Conservation (phyloP, 1,284 basidiomycete species). For the Leccinum angustisporum region DNA sequence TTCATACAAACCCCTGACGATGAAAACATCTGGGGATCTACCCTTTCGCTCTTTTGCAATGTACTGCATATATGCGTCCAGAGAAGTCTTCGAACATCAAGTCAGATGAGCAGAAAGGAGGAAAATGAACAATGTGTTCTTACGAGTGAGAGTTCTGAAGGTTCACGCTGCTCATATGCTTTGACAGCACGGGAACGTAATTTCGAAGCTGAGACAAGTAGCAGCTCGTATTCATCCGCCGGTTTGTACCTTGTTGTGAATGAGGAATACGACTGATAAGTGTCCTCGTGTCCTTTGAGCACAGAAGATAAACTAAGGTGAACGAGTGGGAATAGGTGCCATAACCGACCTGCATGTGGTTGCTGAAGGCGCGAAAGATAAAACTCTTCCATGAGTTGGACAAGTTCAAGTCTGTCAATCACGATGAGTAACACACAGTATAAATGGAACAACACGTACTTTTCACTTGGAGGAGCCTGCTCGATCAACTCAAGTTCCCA, state of each 20-base stretch:
- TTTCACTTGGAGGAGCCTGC: slow-evolving; percentile 43
- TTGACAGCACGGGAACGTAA: slow-evolving; percentile 58
- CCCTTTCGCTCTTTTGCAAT: slow-evolving; percentile 62
- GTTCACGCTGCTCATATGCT: slow-evolving; percentile 61
- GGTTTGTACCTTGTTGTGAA: slow-evolving; percentile 80
- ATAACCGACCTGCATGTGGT: slow-evolving; percentile 62
- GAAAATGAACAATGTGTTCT: neutral
- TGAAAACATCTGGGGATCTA: slow-evolving; percentile 61
- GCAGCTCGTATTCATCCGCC: slow-evolving; percentile 72
- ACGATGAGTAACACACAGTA: slow-evolving; percentile 29
- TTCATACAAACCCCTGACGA: slow-evolving; percentile 70
- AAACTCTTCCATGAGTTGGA: slow-evolving; percentile 49
- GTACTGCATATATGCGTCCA: slow-evolving; percentile 64
- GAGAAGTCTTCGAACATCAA: slow-evolving; percentile 39
- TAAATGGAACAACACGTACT: slow-evolving; percentile 36
- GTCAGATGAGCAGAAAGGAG: slow-evolving; percentile 2
- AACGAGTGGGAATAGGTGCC: neutral
- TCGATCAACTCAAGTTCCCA: slow-evolving; percentile 74
- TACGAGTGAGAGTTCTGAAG: slow-evolving; percentile 60
- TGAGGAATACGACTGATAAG: slow-evolving; percentile 80
- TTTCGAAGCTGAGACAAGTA: slow-evolving; percentile 77
- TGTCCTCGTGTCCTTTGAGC: slow-evolving; percentile 64
- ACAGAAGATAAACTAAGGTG: slow-evolving; percentile 7
- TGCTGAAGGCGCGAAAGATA: slow-evolving; percentile 61
- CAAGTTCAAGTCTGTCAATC: slow-evolving; percentile 29